phyloP scores from a whole-genome alignment of 352 stramenopile genomes.

The Phytophthora multivora region DNA sequence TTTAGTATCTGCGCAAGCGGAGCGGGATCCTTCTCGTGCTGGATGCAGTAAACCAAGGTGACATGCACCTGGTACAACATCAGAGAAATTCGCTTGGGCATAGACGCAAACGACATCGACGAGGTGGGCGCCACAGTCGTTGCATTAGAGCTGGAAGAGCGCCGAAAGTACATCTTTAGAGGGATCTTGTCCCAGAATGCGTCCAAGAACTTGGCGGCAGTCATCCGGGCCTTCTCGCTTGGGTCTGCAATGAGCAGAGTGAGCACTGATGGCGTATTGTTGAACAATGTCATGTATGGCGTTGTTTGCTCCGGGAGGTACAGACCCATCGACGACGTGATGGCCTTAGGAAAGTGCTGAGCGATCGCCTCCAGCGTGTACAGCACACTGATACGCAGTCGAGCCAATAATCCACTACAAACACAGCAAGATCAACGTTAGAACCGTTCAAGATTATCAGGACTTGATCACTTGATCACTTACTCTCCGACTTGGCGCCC shows the following conservation, averaged over 20 bases:
- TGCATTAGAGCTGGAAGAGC: slow-evolving; percentile 42
- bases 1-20: slow-evolving; percentile 77
- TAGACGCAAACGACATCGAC: slow-evolving; percentile 82
- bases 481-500: slow-evolving; percentile 53
- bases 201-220: slow-evolving; percentile 83
- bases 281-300: slow-evolving; percentile 84
- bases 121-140: slow-evolving; percentile 29
- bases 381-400: slow-evolving; percentile 76
- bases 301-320: slow-evolving; percentile 86
- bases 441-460: background rate
- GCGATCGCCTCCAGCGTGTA: slow-evolving; percentile 74
- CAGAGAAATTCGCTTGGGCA: slow-evolving; percentile 80
- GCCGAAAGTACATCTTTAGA: slow-evolving; percentile 82
- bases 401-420: slow-evolving; percentile 64
- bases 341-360: slow-evolving; percentile 63
- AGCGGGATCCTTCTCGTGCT: slow-evolving; percentile 70
- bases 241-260: slow-evolving; percentile 80
- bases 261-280: slow-evolving; percentile 74
- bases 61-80: slow-evolving; percentile 88
- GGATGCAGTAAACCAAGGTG: slow-evolving; percentile 81
- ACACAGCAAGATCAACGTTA: slow-evolving; percentile 5
- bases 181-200: slow-evolving; percentile 83
- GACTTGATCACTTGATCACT: slow-evolving; percentile 20
- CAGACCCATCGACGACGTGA: slow-evolving; percentile 79
- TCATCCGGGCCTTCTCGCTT: slow-evolving; percentile 74